Evolutionary conservation across 306 rosid genomes (phyloP).

Genomic region (Ormosia emarginata): DNA sequence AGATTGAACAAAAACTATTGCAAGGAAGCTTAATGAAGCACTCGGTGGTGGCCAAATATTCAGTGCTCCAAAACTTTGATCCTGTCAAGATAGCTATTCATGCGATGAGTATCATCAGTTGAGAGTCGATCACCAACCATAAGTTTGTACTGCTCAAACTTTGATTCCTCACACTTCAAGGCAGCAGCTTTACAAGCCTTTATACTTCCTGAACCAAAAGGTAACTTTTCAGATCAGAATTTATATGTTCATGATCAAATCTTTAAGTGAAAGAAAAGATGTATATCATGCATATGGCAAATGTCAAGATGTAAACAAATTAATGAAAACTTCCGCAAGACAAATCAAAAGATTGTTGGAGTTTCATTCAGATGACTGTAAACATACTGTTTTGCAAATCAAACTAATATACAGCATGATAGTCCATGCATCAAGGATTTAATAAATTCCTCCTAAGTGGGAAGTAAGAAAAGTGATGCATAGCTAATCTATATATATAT

Average conservation of each 20-base stretch:
- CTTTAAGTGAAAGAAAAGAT: neutral
- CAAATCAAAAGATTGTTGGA: neutral
- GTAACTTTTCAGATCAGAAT: neutral
- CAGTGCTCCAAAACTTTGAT: slow-evolving; percentile 65
- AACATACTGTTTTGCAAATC: neutral
- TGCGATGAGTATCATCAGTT: slow-evolving; percentile 41
- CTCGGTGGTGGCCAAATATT: slow-evolving; percentile 10
- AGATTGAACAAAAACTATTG: slow-evolving; percentile 13
- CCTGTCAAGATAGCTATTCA: slow-evolving; percentile 60
- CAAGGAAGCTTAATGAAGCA: neutral
- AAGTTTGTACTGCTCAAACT: slow-evolving; percentile 73
- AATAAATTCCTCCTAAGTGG: neutral
- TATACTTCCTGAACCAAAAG: slow-evolving; percentile 53
- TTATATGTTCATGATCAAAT: neutral
- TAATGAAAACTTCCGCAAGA: neutral
- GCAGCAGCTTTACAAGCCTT: slow-evolving; percentile 65
- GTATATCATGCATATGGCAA: neutral
- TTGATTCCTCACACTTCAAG: slow-evolving; percentile 62
- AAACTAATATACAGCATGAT: neutral
- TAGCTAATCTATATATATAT: neutral
- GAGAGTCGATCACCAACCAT: slow-evolving; percentile 50
- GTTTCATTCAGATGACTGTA: neutral
- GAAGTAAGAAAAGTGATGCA: neutral
- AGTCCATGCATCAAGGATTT: neutral
- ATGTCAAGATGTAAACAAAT: neutral